Conservation (phyloP, 495 filamentous ascomycete species). For the Talaromyces nanjingensis region DNA sequence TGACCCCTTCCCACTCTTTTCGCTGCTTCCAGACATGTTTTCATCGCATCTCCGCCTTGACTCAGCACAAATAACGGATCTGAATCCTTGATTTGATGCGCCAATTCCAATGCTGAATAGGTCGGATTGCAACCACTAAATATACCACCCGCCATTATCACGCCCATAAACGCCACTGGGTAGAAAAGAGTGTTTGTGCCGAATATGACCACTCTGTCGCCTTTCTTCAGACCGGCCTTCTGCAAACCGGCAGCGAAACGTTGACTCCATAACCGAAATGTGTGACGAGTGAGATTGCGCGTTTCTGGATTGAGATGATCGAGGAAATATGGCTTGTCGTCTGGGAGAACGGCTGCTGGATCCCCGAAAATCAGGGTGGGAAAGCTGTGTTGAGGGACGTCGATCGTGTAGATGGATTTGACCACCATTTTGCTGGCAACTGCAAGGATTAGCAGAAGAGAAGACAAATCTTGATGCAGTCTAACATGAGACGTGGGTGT, state of each 20-base stretch:
- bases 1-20: constrained; percentile 22
- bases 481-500: not conserved
- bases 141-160: constrained; percentile 70
- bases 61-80: constrained; percentile 34
- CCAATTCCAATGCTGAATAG: constrained; percentile 34
- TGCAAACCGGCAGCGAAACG: constrained; percentile 65
- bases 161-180: constrained; percentile 59
- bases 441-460: not conserved
- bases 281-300: constrained; percentile 46
- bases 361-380: constrained; percentile 44
- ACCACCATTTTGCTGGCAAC: constrained; percentile 35
- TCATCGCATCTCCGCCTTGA: constrained; percentile 5
- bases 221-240: constrained; percentile 54
- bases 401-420: constrained; percentile 42
- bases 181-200: constrained; percentile 69
- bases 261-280: constrained; percentile 63
- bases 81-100: constrained; percentile 34
- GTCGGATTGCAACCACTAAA: constrained; percentile 58
- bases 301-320: constrained; percentile 48
- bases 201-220: constrained; percentile 69
- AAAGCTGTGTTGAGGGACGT: constrained; percentile 42
- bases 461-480: not conserved
- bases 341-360: constrained; percentile 37
- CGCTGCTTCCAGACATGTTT: constrained; percentile 10
- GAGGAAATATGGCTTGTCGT: constrained; percentile 29